These are phyloP conservation scores for Suillus spraguei DNA, from an alignment of 768 basidiomycete species.

Conservation along the genomic window DNA sequence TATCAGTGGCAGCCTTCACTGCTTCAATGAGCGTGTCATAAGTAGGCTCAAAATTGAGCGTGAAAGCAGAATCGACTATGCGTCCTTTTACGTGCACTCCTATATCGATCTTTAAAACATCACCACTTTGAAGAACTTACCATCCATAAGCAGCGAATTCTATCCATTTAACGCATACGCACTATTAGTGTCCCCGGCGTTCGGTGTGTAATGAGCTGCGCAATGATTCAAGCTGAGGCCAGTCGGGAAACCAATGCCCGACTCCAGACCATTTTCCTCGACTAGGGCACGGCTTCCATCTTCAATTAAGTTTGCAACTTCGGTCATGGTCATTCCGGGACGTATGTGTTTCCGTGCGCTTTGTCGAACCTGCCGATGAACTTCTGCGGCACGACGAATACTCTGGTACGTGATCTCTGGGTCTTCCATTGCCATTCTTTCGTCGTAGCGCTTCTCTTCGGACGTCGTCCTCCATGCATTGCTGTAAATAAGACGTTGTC, in stretches of 20 bases:
- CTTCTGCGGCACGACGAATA: constrained; percentile 93
- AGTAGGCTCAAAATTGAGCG: constrained; percentile 83
- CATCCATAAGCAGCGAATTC: constrained; percentile 14
- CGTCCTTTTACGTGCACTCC: constrained; percentile 98
- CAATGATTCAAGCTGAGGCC: constrained; percentile 93
- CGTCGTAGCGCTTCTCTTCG: constrained; percentile 86
- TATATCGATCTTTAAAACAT: constrained; percentile 96
- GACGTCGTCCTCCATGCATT: constrained; percentile 88
- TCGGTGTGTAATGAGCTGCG: constrained; percentile 96
- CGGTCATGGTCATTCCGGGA: constrained; percentile 93
- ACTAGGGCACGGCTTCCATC: constrained; percentile 89
- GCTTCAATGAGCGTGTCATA: constrained; percentile 90
- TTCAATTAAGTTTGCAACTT: constrained; percentile 93
- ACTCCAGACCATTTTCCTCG: constrained; percentile 84
- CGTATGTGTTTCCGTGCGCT: constrained; percentile 82
- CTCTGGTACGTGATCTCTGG: constrained; percentile 84
- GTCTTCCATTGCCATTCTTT: constrained; percentile 76
- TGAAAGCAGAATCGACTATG: constrained; percentile 96
- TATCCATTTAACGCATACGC: constrained; percentile 27
- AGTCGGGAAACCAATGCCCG: constrained; percentile 95
- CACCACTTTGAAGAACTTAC: constrained; percentile 76
- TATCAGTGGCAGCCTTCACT: constrained; percentile 92
- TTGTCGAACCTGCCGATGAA: constrained; percentile 88
- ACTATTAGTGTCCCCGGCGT: constrained; percentile 88
- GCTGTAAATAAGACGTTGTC: constrained; percentile 42